Evolutionary conservation across 1,284 basidiomycete genomes (phyloP), one percentile per base, ranked within the genome.

Genomic region (Ganoderma sp.): DNA sequence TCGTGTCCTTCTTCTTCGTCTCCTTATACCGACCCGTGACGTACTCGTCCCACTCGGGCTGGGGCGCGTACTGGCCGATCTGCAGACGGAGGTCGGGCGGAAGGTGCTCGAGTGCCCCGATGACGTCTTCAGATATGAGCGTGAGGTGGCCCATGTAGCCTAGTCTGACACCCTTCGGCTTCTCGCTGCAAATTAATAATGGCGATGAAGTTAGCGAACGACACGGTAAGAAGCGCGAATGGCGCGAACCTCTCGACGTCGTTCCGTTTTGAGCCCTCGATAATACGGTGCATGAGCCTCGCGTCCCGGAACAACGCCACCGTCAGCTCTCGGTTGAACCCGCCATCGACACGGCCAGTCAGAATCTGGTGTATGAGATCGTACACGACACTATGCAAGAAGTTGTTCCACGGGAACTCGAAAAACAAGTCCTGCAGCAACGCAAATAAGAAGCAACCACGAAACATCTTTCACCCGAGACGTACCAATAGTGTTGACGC

Each of bases 81-180:
- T 84, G 79, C 0, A 85, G 81, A 43, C 88, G 84, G n/a, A 97
- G 84, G 52, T 95, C 93, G 22, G 87, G 84, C 0, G 96, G 95
- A 80, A 95, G 97, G 59, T 93, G 90, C 59, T 96, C 91, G 50
- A 97, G 84, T 7, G 94, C 90, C 68, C 88, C 88, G 75, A 96
- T 90, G 32, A 96, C 91, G 75, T 97, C 95, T 78, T 97, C 95
- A 0, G 95, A 90, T 71, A 99, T 96, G 70, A 99, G 88, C 14
- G 93, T 94, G 56, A 99, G 87, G 78, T 99, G 97, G 0, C 97
- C 97, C 97, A 99, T 99, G 81, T 95, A 98, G 1, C 97, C 96
- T 54, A 96, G 80, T 22, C 96, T 89, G 39, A 93, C 88, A 28
- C 86, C 90, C 79, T 88, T 92, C 32, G 85, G 89, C 77, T 87